Percentiles rank a stretch among this genome's conserved stretches.
These are phyloP conservation scores for Vitrella brassicaformis DNA, from an alignment of 73 alveolate species.

Conservation along the genomic window DNA sequence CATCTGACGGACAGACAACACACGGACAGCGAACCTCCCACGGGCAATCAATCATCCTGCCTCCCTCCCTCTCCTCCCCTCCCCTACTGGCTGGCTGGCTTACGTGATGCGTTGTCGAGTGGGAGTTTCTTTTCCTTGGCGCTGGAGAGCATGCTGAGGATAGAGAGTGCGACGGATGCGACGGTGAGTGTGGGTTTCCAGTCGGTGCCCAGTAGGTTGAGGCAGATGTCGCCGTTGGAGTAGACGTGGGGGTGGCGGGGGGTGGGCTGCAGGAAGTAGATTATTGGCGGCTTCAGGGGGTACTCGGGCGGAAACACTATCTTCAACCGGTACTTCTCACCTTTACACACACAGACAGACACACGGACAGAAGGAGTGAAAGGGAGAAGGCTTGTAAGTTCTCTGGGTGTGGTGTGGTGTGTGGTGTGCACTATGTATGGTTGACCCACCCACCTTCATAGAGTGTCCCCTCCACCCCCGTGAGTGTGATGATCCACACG, in stretches of 20 bases:
- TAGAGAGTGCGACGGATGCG: constrained; percentile 66
- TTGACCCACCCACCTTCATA: too few species aligned
- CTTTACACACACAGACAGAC: constrained; percentile 52
- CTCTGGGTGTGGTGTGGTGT: too few species aligned
- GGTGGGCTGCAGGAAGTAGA: constrained; percentile 73
- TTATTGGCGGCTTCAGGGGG: constrained; percentile 93
- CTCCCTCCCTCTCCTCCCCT: too few species aligned
- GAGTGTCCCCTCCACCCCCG: constrained; percentile 77
- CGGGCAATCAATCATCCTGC: too few species aligned
- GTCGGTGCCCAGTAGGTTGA: constrained; percentile 63
- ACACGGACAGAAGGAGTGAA: too few species aligned
- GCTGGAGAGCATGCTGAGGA: constrained; percentile 77
- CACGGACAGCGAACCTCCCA: too few species aligned
- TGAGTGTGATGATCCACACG: constrained; percentile 64
- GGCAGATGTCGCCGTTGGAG: constrained; percentile 90
- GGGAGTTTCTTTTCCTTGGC: constrained; percentile 49
- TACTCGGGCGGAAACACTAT: constrained; percentile 60
- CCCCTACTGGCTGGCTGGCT: too few species aligned
- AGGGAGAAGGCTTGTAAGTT: too few species aligned
- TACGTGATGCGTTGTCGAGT: background rate
- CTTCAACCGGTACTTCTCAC: constrained; percentile 64
- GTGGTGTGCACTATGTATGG: too few species aligned
- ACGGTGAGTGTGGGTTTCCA: constrained; percentile 91
- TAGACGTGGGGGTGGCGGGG: constrained; percentile 92
- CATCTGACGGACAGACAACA: background rate